A percentile compares a stretch with the other conserved stretches of the same genome.
Conservation (phyloP, 176 grass and related monocot species). For the Raddia guianensis region DNA sequence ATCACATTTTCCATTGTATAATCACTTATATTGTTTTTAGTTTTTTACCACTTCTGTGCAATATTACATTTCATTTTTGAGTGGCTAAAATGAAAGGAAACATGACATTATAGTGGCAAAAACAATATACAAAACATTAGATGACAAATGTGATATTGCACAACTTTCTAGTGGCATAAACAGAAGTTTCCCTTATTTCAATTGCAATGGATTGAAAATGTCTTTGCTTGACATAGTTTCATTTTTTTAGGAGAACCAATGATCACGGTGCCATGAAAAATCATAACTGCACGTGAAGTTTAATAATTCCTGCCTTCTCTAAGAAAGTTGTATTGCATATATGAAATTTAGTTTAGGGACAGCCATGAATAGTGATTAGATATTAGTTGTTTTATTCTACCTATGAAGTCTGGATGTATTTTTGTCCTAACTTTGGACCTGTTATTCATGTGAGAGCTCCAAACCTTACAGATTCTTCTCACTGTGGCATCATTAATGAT, state of each 20-base stretch:
- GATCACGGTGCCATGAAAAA: background rate
- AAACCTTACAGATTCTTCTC: background rate
- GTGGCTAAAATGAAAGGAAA: too few species aligned
- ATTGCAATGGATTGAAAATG: background rate
- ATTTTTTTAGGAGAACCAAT: background rate
- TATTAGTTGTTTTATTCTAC: slow-evolving; percentile 11
- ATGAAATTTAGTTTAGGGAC: background rate
- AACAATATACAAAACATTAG: too few species aligned
- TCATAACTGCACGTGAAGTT: background rate
- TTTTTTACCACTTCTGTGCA: too few species aligned
- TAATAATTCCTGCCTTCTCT: background rate
- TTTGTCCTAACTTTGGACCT: background rate
- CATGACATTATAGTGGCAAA: too few species aligned
- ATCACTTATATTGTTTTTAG: too few species aligned
- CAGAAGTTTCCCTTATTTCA: background rate
- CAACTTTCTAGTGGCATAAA: too few species aligned
- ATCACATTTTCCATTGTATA: too few species aligned
- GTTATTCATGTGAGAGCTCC: background rate
- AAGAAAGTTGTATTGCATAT: slow-evolving; percentile 7
- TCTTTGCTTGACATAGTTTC: background rate
- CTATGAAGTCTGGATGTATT: background rate
- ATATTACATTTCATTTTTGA: too few species aligned
- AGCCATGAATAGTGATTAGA: background rate
- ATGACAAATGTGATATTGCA: too few species aligned
- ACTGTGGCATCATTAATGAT: background rate